Conservation (phyloP, 2,329 filamentous ascomycete genomes). For the Sclerotiophoma versabilis region DNA sequence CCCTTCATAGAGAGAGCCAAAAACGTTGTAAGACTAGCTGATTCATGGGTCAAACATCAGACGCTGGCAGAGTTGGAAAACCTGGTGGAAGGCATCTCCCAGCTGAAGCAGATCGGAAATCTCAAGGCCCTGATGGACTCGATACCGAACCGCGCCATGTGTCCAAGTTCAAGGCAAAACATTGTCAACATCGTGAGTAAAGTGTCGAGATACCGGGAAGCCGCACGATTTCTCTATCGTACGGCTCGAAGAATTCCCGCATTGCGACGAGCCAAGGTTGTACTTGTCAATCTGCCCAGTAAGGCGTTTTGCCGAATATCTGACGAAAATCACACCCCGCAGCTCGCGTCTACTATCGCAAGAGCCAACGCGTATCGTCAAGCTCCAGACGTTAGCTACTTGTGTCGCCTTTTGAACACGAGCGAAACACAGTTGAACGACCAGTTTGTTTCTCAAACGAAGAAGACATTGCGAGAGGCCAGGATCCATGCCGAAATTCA, state of each 20-base stretch:
- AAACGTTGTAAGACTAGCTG: background rate
- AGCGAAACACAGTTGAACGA: background rate
- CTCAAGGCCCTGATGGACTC: slow-evolving; percentile 15
- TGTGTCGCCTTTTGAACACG: background rate
- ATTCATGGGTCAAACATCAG: background rate
- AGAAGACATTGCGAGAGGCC: background rate
- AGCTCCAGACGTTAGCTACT: background rate
- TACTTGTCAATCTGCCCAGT: background rate
- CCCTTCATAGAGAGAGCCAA: background rate
- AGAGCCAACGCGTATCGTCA: background rate
- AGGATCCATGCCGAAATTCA: background rate
- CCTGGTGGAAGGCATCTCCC: background rate
- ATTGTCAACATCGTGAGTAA: slow-evolving; percentile 24
- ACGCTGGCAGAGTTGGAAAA: background rate
- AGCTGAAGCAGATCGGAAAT: slow-evolving; percentile 21
- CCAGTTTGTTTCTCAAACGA: background rate
- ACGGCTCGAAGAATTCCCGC: slow-evolving; percentile 4
- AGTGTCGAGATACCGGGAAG: slow-evolving; percentile 27
- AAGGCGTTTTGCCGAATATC: background rate
- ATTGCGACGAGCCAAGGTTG: background rate
- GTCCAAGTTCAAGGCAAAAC: slow-evolving; percentile 17
- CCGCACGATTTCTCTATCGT: slow-evolving; percentile 23
- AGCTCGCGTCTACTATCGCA: background rate
- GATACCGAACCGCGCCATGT: slow-evolving; percentile 22
- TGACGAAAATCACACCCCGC: background rate